Percentiles rank a stretch among this genome's conserved stretches.
phyloP scores from a whole-genome alignment of 2,329 filamentous ascomycete species.

The Aspergillus sp. region DNA sequence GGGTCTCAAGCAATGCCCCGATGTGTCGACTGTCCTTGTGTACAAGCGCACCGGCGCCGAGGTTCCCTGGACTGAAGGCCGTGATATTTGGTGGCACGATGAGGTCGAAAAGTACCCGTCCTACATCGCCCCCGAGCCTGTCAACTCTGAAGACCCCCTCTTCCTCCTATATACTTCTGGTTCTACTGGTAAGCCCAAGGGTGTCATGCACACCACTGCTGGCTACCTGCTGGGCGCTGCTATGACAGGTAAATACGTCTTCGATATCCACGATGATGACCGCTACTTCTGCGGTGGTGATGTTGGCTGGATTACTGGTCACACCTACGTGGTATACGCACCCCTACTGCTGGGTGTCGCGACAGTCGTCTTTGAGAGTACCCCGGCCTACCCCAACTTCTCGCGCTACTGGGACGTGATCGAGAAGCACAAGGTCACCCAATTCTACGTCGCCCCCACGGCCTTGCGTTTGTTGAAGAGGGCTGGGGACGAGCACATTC shows the following conservation, averaged over 20 bases:
- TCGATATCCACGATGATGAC: conserved; percentile 93
- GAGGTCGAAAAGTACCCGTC: conserved; percentile 95
- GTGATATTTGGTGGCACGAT: conserved; percentile 98
- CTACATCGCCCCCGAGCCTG: conserved; percentile 83
- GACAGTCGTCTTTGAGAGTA: conserved; percentile 97
- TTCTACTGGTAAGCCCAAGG: conserved; percentile 98
- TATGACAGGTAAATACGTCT: conserved; percentile 95
- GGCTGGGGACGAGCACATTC: conserved; percentile 88
- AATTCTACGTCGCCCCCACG: conserved; percentile 98
- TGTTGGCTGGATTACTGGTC: conserved; percentile 98
- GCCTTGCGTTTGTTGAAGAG: conserved; percentile 92
- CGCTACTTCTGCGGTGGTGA: conserved; percentile 97
- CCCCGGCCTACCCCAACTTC: conserved; percentile 95
- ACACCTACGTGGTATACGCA: conserved; percentile 97
- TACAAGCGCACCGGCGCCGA: conserved; percentile 94
- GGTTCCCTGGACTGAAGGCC: conserved; percentile 82
- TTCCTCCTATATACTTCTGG: conserved; percentile 98
- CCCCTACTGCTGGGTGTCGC: conserved; percentile 89
- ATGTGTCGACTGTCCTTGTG: conserved; percentile 80
- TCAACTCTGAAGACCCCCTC: conserved; percentile 92
- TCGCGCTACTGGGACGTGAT: conserved; percentile 99
- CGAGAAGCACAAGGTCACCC: conserved; percentile 89
- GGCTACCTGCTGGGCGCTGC: conserved; percentile 95
- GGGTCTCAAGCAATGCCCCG: conserved; percentile 91
- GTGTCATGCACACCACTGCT: conserved; percentile 94